A percentile compares a stretch with the other conserved stretches of the same genome.
phyloP scores from a whole-genome alignment of 192 early-diverging fungal species.

The Glomus cerebriforme region DNA sequence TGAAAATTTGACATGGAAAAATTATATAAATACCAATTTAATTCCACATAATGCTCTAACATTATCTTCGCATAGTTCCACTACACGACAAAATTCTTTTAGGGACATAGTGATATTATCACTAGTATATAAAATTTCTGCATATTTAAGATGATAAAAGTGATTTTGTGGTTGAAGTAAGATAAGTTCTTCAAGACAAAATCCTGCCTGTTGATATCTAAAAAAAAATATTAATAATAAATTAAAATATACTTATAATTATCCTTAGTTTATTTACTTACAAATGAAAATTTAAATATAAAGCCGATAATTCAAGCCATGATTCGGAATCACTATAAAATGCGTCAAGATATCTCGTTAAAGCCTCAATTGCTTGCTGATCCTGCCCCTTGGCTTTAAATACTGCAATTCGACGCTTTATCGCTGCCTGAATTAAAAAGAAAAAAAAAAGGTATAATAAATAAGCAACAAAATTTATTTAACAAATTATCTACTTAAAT shows the following conservation, averaged over 20 bases:
- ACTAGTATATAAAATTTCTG: constrained; percentile 82
- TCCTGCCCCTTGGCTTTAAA: constrained; percentile 66
- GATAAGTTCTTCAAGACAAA: constrained; percentile 91
- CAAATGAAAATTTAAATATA: constrained; percentile 73
- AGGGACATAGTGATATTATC: constrained; percentile 68
- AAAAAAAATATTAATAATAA: background rate
- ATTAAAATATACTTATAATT: background rate
- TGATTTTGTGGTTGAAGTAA: constrained; percentile 85
- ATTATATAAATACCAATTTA: constrained; percentile 54
- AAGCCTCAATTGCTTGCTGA: constrained; percentile 68
- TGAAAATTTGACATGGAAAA: background rate
- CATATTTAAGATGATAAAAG: constrained; percentile 84
- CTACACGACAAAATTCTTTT: constrained; percentile 86
- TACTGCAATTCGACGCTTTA: constrained; percentile 79
- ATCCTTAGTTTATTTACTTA: constrained; percentile 34
- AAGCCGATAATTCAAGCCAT: constrained; percentile 79
- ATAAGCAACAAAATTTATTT: too few relatives aligned
- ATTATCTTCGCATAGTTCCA: constrained; percentile 85
- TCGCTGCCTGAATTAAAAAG: constrained; percentile 46
- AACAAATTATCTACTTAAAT: background rate
- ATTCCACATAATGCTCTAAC: constrained; percentile 89
- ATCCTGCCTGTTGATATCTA: constrained; percentile 81
- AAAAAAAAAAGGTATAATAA: background rate
- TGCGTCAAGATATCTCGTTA: constrained; percentile 79
- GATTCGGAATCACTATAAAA: constrained; percentile 87